These are phyloP conservation scores for Strigomonas culicis DNA, from an alignment of 208 protist species.

Conservation along the genomic window DNA sequence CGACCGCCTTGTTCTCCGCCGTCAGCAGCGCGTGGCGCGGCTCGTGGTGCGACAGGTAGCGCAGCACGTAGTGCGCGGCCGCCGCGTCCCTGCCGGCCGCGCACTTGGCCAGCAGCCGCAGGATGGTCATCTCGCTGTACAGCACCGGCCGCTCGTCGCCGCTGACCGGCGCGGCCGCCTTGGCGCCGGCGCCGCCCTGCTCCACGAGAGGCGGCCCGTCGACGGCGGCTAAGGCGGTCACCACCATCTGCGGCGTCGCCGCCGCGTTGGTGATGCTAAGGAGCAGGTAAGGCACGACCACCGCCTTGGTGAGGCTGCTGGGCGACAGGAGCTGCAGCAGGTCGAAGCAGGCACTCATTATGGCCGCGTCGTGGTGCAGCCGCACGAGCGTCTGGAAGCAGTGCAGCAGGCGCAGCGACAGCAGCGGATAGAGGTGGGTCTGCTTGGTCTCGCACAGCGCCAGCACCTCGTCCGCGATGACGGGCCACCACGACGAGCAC, in stretches of 20 bases:
- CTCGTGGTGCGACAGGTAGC: constrained; percentile 28
- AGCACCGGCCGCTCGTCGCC: constrained; percentile 27
- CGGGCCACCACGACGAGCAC: constrained; percentile 51
- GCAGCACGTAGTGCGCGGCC: constrained; percentile 34
- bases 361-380: constrained; percentile 55
- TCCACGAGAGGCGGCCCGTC: neutral
- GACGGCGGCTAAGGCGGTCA: constrained; percentile 42
- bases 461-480: constrained; percentile 50
- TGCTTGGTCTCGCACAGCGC: constrained; percentile 20
- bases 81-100: constrained; percentile 47
- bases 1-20: constrained; percentile 26
- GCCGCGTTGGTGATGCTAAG: constrained; percentile 61
- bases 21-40: constrained; percentile 27
- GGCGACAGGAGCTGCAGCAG: constrained; percentile 37
- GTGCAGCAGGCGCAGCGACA: constrained; percentile 69
- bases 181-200: constrained; percentile 1
- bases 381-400: constrained; percentile 80
- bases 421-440: constrained; percentile 43
- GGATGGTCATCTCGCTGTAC: constrained; percentile 62
- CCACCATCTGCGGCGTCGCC: constrained; percentile 43
- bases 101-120: constrained; percentile 82
- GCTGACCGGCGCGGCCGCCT: neutral
- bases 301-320: constrained; percentile 38
- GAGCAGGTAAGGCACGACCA: constrained; percentile 73
- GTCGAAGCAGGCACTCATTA: constrained; percentile 65